Evolutionary conservation across 2,329 filamentous ascomycete genomes (phyloP).

Genomic region (Dactylellina sp.): DNA sequence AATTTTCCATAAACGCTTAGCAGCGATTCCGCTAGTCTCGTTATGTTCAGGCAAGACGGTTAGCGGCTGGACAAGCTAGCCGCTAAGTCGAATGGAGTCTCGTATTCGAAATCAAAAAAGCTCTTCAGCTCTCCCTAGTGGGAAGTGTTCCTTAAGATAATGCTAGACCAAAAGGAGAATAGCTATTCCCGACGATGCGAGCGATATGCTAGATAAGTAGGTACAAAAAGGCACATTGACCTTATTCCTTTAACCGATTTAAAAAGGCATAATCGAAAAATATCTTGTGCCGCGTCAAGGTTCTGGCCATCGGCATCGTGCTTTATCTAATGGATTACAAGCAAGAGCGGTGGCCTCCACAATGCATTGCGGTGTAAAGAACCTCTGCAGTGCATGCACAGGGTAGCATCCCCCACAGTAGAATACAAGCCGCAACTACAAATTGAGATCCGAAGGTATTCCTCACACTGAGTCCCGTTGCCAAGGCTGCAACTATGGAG

Average conservation of each 20-base stretch:
- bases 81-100: slow-evolving; percentile 38
- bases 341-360: slow-evolving; percentile 37
- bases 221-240: slow-evolving; percentile 2
- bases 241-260: not conserved
- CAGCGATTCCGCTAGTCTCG: slow-evolving; percentile 7
- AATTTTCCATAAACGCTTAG: slow-evolving; percentile 12
- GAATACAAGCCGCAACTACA: slow-evolving; percentile 17
- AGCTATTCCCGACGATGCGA: slow-evolving; percentile 27
- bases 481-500: slow-evolving; percentile 34
- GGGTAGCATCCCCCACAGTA: slow-evolving; percentile 46
- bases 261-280: slow-evolving; percentile 47
- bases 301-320: slow-evolving; percentile 31
- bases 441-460: slow-evolving; percentile 40
- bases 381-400: slow-evolving; percentile 20
- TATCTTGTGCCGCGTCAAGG: slow-evolving; percentile 36
- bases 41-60: slow-evolving; percentile 12
- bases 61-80: slow-evolving; percentile 40
- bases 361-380: slow-evolving; percentile 25
- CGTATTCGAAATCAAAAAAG: slow-evolving; percentile 29
- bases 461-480: slow-evolving; percentile 41
- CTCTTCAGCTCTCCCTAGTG: slow-evolving; percentile 6
- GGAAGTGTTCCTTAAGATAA: slow-evolving; percentile 1
- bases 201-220: slow-evolving; percentile 18
- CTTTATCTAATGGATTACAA: slow-evolving; percentile 25
- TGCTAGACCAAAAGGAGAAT: slow-evolving; percentile 31